Base-by-base conservation (phyloP, 2,329 filamentous ascomycete species). In the Epichloe coenophiala region DNA sequence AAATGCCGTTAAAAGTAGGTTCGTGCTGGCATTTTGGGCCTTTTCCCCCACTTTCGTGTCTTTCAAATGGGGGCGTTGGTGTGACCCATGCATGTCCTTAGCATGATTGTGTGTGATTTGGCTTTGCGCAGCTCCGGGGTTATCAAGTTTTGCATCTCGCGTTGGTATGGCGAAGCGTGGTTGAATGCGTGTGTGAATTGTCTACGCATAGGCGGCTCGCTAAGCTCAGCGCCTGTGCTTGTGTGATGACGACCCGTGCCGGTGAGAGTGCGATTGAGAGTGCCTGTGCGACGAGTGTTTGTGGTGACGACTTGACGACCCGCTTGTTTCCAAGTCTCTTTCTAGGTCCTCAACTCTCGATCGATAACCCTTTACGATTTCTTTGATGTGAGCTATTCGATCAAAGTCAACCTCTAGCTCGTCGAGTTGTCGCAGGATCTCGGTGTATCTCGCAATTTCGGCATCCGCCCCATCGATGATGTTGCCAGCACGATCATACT, bases 371-470 rank as follows among this genome's bases (percentile, higher is more conserved):
- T 86, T 85, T 53, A 97, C 90, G 60, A 97, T 96, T 63, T 96
- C 90, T 60, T 88, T 82, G 58, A 98, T 95, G 61, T 90, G 83
- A 52, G 81, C 77, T 60, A 97, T 93, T 65, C 91, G 87, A 63
- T 95, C 87, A 68, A 96, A 94, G 68, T 98, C 91, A 58, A 84
- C 78, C 68, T 97, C 89, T 54, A 97, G 77, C 69, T 95, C 89
- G 66, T 96, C 90, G 61, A 96, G 88, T 67, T 95, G 88, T 53
- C 80, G 76, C 56, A 96, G 74, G 58, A 97, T 89, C 53, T 84
- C 81, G 58, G 84, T 83, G 65, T 94, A 94, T 56, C 90, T 84
- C 58, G 83, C 85, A 61, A 97, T 96, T 69, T 96, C 89, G 55
- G 82, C 81, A 65, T 97, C 90, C 57, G 90, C 90, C 60, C 86